These are phyloP conservation scores for Fomes fomentarius DNA, from an alignment of 1,284 basidiomycete species.

Conservation along the genomic window DNA sequence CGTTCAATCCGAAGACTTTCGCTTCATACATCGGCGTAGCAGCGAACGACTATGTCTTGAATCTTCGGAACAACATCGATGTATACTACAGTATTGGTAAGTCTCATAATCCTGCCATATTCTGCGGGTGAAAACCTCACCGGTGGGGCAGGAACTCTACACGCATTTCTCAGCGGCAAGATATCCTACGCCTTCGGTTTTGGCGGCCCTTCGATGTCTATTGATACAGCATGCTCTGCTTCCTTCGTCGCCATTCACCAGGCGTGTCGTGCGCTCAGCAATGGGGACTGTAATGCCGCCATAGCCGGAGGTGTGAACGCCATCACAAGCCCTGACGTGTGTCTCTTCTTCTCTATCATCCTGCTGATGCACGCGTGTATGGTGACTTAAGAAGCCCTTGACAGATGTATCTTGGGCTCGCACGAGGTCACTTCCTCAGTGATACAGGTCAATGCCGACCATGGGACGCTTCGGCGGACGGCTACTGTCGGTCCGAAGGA, in stretches of 20 bases:
- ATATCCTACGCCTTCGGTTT: slow-evolving; percentile 70
- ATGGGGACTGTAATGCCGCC: slow-evolving; percentile 66
- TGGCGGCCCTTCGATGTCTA: slow-evolving; percentile 67
- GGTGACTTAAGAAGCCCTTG: no score
- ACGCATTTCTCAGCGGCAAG: slow-evolving; percentile 70
- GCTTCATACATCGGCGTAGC: slow-evolving; percentile 72
- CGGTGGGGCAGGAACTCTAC: slow-evolving; percentile 71
- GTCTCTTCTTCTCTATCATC: slow-evolving; percentile 30
- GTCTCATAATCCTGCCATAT: slow-evolving; percentile 16
- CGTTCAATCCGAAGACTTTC: slow-evolving; percentile 54
- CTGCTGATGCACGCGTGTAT: no score
- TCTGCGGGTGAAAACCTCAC: background rate
- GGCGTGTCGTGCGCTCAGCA: slow-evolving; percentile 64
- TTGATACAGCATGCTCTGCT: slow-evolving; percentile 77
- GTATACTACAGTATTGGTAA: slow-evolving; percentile 74
- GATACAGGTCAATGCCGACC: slow-evolving; percentile 69
- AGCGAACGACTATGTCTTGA: slow-evolving; percentile 70
- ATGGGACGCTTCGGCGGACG: slow-evolving; percentile 72
- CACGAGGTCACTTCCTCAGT: slow-evolving; percentile 70
- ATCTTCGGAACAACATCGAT: slow-evolving; percentile 62
- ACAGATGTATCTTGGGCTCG: slow-evolving; percentile 76
- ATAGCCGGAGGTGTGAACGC: slow-evolving; percentile 78
- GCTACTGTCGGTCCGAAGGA: slow-evolving; percentile 75
- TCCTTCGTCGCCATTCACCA: slow-evolving; percentile 69
- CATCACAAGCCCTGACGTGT: slow-evolving; percentile 71